A percentile compares a stretch with the other conserved stretches of the same genome.
Evolutionary conservation across 768 basidiomycete genomes (phyloP).

Genomic region (Exsudoporus frostii): DNA sequence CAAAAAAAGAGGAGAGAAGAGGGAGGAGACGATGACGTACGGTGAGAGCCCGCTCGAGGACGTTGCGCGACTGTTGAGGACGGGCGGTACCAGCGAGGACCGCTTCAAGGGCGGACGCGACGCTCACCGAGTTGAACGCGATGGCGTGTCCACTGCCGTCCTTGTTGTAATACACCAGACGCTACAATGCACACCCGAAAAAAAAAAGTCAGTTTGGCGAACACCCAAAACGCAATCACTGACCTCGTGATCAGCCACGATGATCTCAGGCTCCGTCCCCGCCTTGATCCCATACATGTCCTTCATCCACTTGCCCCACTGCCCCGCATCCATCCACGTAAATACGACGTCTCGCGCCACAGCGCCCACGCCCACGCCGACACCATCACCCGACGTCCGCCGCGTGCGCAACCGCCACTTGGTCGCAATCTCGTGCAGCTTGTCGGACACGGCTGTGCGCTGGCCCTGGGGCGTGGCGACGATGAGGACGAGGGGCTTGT

Average conservation of each 20-base stretch:
- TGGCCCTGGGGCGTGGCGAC: conserved; percentile 44
- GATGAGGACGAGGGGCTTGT: conserved; percentile 76
- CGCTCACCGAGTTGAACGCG: conserved; percentile 48
- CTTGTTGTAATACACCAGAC: conserved; percentile 70
- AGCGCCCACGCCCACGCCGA: conserved; percentile 7
- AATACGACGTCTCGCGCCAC: conserved; percentile 65
- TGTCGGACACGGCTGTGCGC: conserved; percentile 42
- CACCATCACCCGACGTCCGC: conserved; percentile 14
- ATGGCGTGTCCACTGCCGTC: conserved; percentile 57
- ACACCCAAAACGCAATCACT: not conserved
- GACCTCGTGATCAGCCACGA: conserved; percentile 77
- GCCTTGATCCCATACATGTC: conserved; percentile 77
- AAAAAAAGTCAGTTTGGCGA: not conserved
- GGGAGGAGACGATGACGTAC: conserved; percentile 36
- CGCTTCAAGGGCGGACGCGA: conserved; percentile 72
- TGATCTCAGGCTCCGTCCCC: conserved; percentile 36
- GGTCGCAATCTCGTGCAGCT: conserved; percentile 49
- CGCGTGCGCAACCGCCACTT: conserved; percentile 49
- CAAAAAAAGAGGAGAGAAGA: too few relatives aligned
- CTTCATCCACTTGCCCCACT: conserved; percentile 88
- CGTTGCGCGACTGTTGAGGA: conserved; percentile 66
- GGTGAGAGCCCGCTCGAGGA: conserved; percentile 61
- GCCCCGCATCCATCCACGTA: conserved; percentile 82
- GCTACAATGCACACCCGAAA: conserved; percentile 36
- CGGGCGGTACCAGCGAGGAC: conserved; percentile 47